A percentile compares a stretch with the other conserved stretches of the same genome.
phyloP scores from a whole-genome alignment of 495 filamentous ascomycete species.

The Penicillium herquei region DNA sequence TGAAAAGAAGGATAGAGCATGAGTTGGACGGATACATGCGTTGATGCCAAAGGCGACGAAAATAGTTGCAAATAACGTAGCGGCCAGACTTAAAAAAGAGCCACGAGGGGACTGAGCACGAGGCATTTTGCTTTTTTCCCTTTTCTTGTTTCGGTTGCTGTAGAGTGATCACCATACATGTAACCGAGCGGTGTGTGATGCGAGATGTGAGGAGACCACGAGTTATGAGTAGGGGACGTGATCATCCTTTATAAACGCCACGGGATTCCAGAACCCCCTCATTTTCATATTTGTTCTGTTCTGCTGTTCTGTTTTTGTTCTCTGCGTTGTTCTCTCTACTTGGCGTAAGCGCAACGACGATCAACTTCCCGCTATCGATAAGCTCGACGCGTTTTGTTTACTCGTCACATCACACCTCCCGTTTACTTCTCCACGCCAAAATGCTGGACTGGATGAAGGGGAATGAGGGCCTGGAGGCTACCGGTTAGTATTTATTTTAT shows the following conservation, averaged over 20 bases:
- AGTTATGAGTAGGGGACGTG: not conserved
- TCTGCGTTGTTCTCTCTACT: not conserved
- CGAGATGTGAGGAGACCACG: conserved; percentile 1
- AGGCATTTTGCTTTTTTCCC: not conserved
- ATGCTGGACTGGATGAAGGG: conserved; percentile 58
- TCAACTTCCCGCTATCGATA: conserved; percentile 13
- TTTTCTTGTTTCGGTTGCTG: too few species aligned
- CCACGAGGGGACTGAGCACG: conserved; percentile 13
- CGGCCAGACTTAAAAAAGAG: conserved; percentile 15
- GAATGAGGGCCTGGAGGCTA: conserved; percentile 37
- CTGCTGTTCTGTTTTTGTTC: not conserved
- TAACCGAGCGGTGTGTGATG: conserved; percentile 2
- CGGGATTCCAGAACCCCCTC: not conserved
- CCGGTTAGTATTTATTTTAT: conserved; percentile 17
- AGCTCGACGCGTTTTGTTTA: conserved; percentile 21
- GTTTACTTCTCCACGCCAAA: conserved; percentile 15
- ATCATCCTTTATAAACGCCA: not conserved
- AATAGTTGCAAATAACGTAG: conserved; percentile 40
- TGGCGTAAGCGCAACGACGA: not conserved
- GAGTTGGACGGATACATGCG: conserved; percentile 39
- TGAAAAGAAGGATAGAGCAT: conserved; percentile 49
- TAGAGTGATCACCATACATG: too few species aligned
- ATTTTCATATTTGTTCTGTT: not conserved
- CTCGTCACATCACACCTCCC: not conserved
- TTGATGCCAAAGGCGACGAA: conserved; percentile 51